Base-by-base conservation (phyloP, 495 filamentous ascomycete genomes). In the Neurospora tetrasperma region DNA sequence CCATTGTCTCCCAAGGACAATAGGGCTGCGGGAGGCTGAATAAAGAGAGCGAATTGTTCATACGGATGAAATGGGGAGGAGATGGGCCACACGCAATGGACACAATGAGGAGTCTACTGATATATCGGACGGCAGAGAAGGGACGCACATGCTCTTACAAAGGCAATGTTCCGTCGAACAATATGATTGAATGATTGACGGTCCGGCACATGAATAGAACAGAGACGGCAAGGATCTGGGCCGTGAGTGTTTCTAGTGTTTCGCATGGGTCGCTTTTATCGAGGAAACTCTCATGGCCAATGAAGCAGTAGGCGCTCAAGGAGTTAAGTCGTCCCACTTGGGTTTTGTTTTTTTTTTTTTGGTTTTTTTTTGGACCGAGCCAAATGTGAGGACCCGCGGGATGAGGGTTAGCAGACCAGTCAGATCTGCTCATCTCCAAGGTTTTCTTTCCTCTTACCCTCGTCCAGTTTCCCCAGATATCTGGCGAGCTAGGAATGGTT, bases 251-350 rank as follows among this genome's bases (percentile, higher is more conserved):
- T 72, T 70, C 71, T 71, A 38, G 35, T 69, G 80, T 81, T 81
- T 80, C 79, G 80, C 75, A 80, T 80, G 72, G 66, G 71, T 68
- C 78, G 73, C 69, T 73, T 68, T 71, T 79, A 76, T 79, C 74
- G 54, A 62, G 31, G 23, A 71, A 74, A 69, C 40, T 20, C 27
- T 76, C 77, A 71, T 71, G 76, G 72, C 80, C 80, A 81, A 81
- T 81, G 76, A 80, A 78, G 73, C 75, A 43, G 71, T 81, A 78
- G 76, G 76, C 80, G 78, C 80, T 73, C 46, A 72, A 42, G 48
- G 54, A 35, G 54, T 62, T 27, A 18, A 62, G 54, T 31, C 23
- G 54, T 62, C 54, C 54, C 54, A 35, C 54, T 7, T 62, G 54
- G 27, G 27, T 9, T 62, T 35, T 35, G 27, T 6, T 27, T 35